These are phyloP conservation scores for Chaetothyriales sp. DNA, from an alignment of 2,329 filamentous ascomycete species.

Conservation along the genomic window DNA sequence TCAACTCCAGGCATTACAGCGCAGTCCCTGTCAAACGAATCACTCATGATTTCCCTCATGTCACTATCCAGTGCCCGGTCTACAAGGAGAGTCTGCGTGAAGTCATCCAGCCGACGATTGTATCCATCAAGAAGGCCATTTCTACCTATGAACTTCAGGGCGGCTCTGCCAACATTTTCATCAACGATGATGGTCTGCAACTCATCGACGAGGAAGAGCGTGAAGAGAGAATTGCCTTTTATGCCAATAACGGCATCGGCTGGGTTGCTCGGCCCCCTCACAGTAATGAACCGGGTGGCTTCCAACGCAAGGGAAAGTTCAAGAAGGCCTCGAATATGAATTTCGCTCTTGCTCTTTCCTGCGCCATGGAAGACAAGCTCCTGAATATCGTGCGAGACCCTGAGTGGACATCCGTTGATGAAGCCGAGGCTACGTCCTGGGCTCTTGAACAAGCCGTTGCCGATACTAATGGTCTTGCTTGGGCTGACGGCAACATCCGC, in stretches of 20 bases:
- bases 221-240: slow-evolving; percentile 32
- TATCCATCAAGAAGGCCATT: slow-evolving; percentile 42
- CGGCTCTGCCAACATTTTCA: slow-evolving; percentile 24
- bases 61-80: slow-evolving; percentile 72
- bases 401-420: slow-evolving; percentile 32
- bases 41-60: slow-evolving; percentile 27
- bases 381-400: slow-evolving; percentile 1
- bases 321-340: slow-evolving; percentile 68
- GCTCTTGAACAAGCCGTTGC: slow-evolving; percentile 32
- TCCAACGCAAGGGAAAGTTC: slow-evolving; percentile 45
- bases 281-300: slow-evolving; percentile 25
- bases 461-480: slow-evolving; percentile 30
- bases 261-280: slow-evolving; percentile 36
- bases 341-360: slow-evolving; percentile 48
- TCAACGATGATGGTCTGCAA: slow-evolving; percentile 28
- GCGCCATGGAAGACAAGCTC: slow-evolving; percentile 47
- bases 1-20: slow-evolving; percentile 72
- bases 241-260: slow-evolving; percentile 35
- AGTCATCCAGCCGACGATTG: slow-evolving; percentile 47
- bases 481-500: slow-evolving; percentile 71
- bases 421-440: slow-evolving; percentile 27
- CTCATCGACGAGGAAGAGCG: slow-evolving; percentile 28
- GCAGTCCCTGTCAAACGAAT: slow-evolving; percentile 52
- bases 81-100: slow-evolving; percentile 68
- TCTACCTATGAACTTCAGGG: slow-evolving; percentile 46